Conservation (phyloP, 345 rosid genomes). For the Euclidium syriacum region DNA sequence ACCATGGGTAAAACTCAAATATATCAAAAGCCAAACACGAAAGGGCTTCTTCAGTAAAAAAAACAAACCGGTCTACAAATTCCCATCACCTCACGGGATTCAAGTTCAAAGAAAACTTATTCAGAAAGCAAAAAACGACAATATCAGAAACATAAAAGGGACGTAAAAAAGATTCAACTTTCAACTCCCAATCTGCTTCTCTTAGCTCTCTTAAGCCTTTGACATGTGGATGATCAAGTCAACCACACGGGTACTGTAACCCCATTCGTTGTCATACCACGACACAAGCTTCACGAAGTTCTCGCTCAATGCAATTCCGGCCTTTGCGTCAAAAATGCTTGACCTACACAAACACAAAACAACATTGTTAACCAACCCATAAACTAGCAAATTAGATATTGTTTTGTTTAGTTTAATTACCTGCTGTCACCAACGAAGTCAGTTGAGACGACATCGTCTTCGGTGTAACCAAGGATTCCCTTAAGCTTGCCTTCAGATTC, state of each 20-base stretch:
- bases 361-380: no score
- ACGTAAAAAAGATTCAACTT: not conserved
- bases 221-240: slow-evolving; percentile 78
- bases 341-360: slow-evolving; percentile 45
- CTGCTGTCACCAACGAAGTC: slow-evolving; percentile 82
- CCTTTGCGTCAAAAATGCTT: slow-evolving; percentile 95
- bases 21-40: slow-evolving; percentile 5
- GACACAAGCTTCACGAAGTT: slow-evolving; percentile 68
- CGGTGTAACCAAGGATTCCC: slow-evolving; percentile 83
- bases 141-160: not conserved
- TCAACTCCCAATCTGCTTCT: slow-evolving; percentile 6
- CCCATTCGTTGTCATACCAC: slow-evolving; percentile 96
- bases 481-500: slow-evolving; percentile 69
- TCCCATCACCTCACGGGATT: slow-evolving; percentile 8
- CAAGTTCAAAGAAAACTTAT: not conserved
- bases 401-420: slow-evolving; percentile 17
- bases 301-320: slow-evolving; percentile 72
- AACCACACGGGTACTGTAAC: slow-evolving; percentile 83
- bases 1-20: not conserved
- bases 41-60: slow-evolving; percentile 2
- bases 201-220: slow-evolving; percentile 15
- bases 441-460: slow-evolving; percentile 83
- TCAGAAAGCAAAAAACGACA: slow-evolving; percentile 2
- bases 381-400: not conserved
- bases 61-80: slow-evolving; percentile 12